These are phyloP conservation scores for Cyclotella baltica DNA, from an alignment of 108 stramenopile genomes.

Conservation along the genomic window DNA sequence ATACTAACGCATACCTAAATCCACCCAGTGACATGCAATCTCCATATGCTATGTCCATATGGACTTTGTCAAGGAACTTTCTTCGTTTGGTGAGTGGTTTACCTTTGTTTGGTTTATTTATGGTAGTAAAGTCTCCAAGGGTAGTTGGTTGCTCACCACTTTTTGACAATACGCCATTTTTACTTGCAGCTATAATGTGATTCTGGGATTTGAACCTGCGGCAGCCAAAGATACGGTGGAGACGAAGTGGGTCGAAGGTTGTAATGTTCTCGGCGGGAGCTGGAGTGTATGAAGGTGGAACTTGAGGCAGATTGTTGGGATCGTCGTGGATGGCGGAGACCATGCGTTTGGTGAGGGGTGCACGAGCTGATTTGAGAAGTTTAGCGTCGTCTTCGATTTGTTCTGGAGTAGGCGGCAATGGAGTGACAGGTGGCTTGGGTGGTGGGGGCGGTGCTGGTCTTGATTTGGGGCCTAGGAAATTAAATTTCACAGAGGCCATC, in stretches of 20 bases:
- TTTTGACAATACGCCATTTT: background rate
- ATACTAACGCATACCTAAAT: slow-evolving; percentile 10
- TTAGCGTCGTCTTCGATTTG: no score
- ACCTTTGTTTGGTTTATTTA: slow-evolving; percentile 1
- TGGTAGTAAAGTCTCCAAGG: slow-evolving; percentile 17
- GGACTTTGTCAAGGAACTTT: slow-evolving; percentile 24
- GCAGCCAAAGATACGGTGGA: no score
- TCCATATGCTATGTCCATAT: slow-evolving; percentile 2
- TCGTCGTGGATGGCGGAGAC: slow-evolving; percentile 1
- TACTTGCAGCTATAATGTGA: slow-evolving; percentile 1
- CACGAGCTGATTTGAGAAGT: background rate
- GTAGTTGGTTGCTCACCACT: slow-evolving; percentile 4
- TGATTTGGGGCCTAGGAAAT: no score
- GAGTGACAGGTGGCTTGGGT: no score
- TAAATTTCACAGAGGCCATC: no score
- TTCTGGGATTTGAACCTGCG: no score
- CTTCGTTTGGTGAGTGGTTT: slow-evolving; percentile 4
- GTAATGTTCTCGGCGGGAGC: no score
- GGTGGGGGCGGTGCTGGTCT: no score
- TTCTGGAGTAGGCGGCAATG: no score
- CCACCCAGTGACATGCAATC: slow-evolving; percentile 19
- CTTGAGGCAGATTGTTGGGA: background rate
- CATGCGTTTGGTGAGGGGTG: background rate
- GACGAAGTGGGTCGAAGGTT: no score
- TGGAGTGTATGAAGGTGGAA: background rate